These are phyloP conservation scores for Phlyctochytrium planicorne DNA, from an alignment of 192 early-diverging fungal genomes.

Conservation along the genomic window DNA sequence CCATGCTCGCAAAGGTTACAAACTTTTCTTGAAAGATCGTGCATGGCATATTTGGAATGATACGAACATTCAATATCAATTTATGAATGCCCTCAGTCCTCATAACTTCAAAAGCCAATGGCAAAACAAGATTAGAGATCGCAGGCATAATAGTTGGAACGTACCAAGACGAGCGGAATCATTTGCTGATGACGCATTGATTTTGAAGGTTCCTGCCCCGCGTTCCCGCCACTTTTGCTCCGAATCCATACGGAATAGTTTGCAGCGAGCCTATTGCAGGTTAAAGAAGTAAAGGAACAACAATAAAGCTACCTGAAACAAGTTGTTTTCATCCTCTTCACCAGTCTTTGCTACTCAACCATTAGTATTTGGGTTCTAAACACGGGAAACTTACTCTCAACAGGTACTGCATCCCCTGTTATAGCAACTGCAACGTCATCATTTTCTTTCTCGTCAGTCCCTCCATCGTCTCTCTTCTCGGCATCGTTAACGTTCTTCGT, in stretches of 20 bases:
- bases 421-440: constrained; percentile 5
- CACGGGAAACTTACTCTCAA: not conserved
- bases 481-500: constrained; percentile 6
- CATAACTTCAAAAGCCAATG: constrained; percentile 20
- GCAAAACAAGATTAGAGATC: too few relatives aligned
- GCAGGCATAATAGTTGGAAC: too few relatives aligned
- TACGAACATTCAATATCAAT: constrained; percentile 27
- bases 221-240: constrained; percentile 25
- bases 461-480: constrained; percentile 14
- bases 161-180: constrained; percentile 8
- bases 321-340: constrained; percentile 27
- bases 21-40: constrained; percentile 25
- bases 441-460: constrained; percentile 12
- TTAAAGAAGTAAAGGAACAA: not conserved
- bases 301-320: constrained; percentile 20
- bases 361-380: constrained; percentile 1
- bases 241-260: constrained; percentile 27
- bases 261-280: constrained; percentile 19
- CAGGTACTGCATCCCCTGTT: too few relatives aligned
- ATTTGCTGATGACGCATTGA: constrained; percentile 12
- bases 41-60: constrained; percentile 24
- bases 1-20: constrained; percentile 22
- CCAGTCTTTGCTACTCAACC: constrained; percentile 21
- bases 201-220: constrained; percentile 19
- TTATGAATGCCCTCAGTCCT: constrained; percentile 18